Base-by-base conservation (phyloP, 2,329 filamentous ascomycete genomes). In the Nannizziopsis arthrosporioides region DNA sequence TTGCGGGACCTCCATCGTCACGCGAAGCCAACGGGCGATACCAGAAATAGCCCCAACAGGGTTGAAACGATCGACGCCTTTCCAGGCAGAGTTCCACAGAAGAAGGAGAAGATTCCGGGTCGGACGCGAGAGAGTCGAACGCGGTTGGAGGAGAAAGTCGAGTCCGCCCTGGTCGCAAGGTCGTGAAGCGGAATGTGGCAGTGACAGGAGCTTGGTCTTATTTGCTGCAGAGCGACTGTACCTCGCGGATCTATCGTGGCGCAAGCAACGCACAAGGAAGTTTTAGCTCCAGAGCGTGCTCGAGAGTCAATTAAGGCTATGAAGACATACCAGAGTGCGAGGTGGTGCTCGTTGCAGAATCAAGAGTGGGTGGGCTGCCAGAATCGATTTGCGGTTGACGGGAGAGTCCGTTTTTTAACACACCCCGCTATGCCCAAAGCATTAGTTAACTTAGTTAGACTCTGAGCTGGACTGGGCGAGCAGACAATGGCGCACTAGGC, bases 1-100 rank as follows among this genome's bases (percentile, higher is more conserved):
- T 48, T 57, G 57, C 47, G 51, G 48, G 30, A 51, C 22, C 30
- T 53, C 47, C 51, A 53, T 53, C 9, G 39, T 42, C 48, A 43
- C n/a, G 39, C 32, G 22, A 41, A 45, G 31, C 36, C 42, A 44
- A 32, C 31, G 18, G 17, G 15, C 11, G n/a, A 37, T 36, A 38
- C 45, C 45, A 42, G 45, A 48, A 48, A 48, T 48, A 48, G 46
- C 43, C 36, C 30, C 14, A 36, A 36, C 30, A 47, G 22, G 36
- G 37, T 7, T 47, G 14, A 31, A 41, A 11, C 44, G 9, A 38
- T 47, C 37, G 37, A 38, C 22, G 5, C 36, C 18, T 9, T 19
- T 39, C 22, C 32, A 3, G 34, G 32, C 17, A 39, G 11, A 17
- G 36, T 31, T 35, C 35, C 36, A 46, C 27, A 31, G 15, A 4